Base-by-base conservation (phyloP, 306 rosid genomes). In the Glycyrrhiza uralensis region DNA sequence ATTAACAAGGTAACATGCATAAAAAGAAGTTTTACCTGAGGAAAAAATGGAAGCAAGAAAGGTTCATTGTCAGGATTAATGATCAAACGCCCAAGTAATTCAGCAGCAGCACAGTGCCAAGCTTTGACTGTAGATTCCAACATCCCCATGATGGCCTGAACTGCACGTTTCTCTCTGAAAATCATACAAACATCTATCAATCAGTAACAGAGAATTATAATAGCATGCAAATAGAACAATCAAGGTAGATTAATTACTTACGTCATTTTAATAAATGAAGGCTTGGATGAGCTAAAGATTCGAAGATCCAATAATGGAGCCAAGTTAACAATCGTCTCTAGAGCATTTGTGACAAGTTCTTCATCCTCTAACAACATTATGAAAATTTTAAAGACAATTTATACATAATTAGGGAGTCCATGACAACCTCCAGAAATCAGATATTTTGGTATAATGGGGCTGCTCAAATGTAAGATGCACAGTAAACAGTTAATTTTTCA, bases 51-150 rank as follows among this genome's bases (percentile, higher is more conserved):
- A 66, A 88, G 93, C 76, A 95, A 84, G 76, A 95, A 89, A 30
- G 92, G 96, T 71, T 91, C 99, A 20, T 91, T 95, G 65, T 95
- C 99, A 7, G 99, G 97, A 85, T 89, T 91, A 76, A 95, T 91
- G 69, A 91, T 81, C 84, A 95, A 82, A 69, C 99, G 99, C 67
- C 97, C 99, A 20, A 95, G 91, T 76, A 95, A 80, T 82, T 95
- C 99, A 11, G 97, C 96, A 58, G 96, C 90, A 26, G 93, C 91
- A 80, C 99, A 91, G 77, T 91, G 95, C 99, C 99, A 95, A 52
- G 90, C 92, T 85, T 87, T 95, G 70, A 91, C 90, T 1, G 90
- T 23, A 71, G 96, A 91, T 58, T 83, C 96, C 70, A 95, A 77
- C 87, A 95, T 87, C 30, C 99, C 97, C 93, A 95, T 87, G 77